Percentiles rank a stretch among this genome's conserved stretches.
Evolutionary conservation across 352 stramenopile genomes (phyloP).

Genomic region (Phytophthora rubi): DNA sequence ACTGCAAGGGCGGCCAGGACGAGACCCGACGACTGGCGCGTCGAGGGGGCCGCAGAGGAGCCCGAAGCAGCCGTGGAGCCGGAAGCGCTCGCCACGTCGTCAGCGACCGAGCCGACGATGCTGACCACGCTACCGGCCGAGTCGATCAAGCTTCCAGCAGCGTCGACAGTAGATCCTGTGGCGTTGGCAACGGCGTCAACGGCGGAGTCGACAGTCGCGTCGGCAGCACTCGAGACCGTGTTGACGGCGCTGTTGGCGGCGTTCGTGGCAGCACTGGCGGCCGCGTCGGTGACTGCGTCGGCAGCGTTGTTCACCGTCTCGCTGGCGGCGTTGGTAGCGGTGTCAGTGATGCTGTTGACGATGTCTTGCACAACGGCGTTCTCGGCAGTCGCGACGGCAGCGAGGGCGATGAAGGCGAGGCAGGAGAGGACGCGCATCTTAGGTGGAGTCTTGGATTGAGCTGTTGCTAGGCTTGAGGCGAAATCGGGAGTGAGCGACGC

Average conservation of each 20-base stretch:
- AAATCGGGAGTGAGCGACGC: conserved; percentile 28
- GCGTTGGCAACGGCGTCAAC: conserved; percentile 20
- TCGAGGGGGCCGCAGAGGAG: conserved; percentile 22
- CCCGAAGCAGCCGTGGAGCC: conserved; percentile 20
- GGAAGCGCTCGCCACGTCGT: conserved; percentile 29
- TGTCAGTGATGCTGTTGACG: conserved; percentile 17
- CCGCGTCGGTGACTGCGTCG: conserved; percentile 4
- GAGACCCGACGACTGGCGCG: conserved; percentile 24
- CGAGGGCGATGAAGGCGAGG: conserved; percentile 24
- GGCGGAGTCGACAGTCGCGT: conserved; percentile 13
- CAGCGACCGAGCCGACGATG: conserved; percentile 29
- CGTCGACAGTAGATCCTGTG: conserved; percentile 19
- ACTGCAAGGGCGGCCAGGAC: conserved; percentile 27
- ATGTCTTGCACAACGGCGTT: not conserved
- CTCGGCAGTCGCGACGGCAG: conserved; percentile 22
- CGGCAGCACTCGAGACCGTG: conserved; percentile 17
- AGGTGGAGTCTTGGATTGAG: not conserved
- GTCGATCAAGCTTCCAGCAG: conserved; percentile 24
- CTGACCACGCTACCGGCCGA: conserved; percentile 16
- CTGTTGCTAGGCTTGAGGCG: not conserved
- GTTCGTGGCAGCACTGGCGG: conserved; percentile 2
- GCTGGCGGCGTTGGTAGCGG: conserved; percentile 20
- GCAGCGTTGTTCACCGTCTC: conserved; percentile 12
- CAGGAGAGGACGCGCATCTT: conserved; percentile 33
- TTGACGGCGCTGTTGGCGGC: conserved; percentile 16